Evolutionary conservation across 805 yeast species (phyloP).

Genomic region (Kazachstania kunashirensis): DNA sequence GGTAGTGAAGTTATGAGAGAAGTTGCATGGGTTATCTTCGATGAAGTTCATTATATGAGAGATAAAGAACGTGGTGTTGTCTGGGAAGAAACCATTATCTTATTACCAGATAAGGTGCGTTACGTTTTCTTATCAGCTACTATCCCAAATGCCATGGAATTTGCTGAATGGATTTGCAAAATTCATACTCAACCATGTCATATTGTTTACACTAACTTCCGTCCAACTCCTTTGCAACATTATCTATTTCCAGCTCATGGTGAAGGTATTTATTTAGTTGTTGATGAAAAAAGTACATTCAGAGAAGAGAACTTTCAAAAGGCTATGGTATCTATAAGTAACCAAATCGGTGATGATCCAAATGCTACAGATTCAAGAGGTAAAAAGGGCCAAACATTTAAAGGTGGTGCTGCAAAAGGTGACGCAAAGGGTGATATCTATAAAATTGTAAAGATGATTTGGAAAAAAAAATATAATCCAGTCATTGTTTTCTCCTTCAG

Average conservation of each 20-base stretch:
- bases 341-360: slow-evolving; percentile 77
- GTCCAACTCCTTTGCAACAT: slow-evolving; percentile 98
- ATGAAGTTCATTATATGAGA: slow-evolving; percentile 97
- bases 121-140: slow-evolving; percentile 93
- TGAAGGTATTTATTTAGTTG: slow-evolving; percentile 94
- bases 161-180: slow-evolving; percentile 97
- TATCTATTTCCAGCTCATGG: slow-evolving; percentile 98
- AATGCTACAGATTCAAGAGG: slow-evolving; percentile 45
- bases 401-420: slow-evolving; percentile 64
- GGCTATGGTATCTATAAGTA: slow-evolving; percentile 91
- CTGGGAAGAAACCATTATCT: slow-evolving; percentile 97
- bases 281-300: slow-evolving; percentile 92
- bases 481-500: slow-evolving; percentile 98
- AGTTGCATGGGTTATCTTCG: slow-evolving; percentile 97
- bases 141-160: slow-evolving; percentile 95
- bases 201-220: slow-evolving; percentile 95
- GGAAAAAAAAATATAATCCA: slow-evolving; percentile 93
- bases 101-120: slow-evolving; percentile 91
- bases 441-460: slow-evolving; percentile 95
- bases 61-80: slow-evolving; percentile 98
- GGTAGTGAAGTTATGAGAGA: slow-evolving; percentile 98
- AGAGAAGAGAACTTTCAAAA: slow-evolving; percentile 97
- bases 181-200: slow-evolving; percentile 96
- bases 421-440: slow-evolving; percentile 77
- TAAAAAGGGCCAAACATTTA: slow-evolving; percentile 73